These are phyloP conservation scores for Diaporthe caulivora DNA, from an alignment of 2,329 filamentous ascomycete genomes.

Conservation along the genomic window DNA sequence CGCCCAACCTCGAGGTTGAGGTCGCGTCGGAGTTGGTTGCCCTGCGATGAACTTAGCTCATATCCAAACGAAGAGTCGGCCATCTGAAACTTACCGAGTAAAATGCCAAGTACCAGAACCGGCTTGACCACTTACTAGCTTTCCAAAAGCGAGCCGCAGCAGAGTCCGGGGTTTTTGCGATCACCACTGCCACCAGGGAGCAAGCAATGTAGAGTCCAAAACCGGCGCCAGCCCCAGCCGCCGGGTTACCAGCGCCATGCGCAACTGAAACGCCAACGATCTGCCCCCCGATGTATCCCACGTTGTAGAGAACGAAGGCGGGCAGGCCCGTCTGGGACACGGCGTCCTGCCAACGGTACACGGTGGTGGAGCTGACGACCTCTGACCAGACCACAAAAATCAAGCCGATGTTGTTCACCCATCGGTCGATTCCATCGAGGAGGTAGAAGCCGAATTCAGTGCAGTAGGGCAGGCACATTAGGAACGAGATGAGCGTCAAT, in stretches of 20 bases:
- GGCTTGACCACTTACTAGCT: slow-evolving; percentile 51
- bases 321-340: slow-evolving; percentile 57
- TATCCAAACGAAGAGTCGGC: neutral
- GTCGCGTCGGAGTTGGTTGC: slow-evolving; percentile 67
- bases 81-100: slow-evolving; percentile 63
- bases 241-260: slow-evolving; percentile 2
- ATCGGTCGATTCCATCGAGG: slow-evolving; percentile 65
- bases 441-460: slow-evolving; percentile 70
- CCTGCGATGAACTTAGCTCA: slow-evolving; percentile 50
- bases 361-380: slow-evolving; percentile 63
- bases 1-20: slow-evolving; percentile 66
- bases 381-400: slow-evolving; percentile 68
- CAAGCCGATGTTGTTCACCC: slow-evolving; percentile 67
- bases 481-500: slow-evolving; percentile 62
- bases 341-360: slow-evolving; percentile 65
- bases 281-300: slow-evolving; percentile 66
- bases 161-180: slow-evolving; percentile 58
- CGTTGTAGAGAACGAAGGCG: slow-evolving; percentile 59
- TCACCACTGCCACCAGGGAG: slow-evolving; percentile 51
- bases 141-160: slow-evolving; percentile 57
- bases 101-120: slow-evolving; percentile 66
- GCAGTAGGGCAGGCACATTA: slow-evolving; percentile 68
- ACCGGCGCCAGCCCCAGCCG: slow-evolving; percentile 60
- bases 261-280: slow-evolving; percentile 57
- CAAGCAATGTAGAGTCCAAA: slow-evolving; percentile 64